These are phyloP conservation scores for Microthlaspi erraticum DNA, from an alignment of 345 rosid genomes.

Conservation along the genomic window DNA sequence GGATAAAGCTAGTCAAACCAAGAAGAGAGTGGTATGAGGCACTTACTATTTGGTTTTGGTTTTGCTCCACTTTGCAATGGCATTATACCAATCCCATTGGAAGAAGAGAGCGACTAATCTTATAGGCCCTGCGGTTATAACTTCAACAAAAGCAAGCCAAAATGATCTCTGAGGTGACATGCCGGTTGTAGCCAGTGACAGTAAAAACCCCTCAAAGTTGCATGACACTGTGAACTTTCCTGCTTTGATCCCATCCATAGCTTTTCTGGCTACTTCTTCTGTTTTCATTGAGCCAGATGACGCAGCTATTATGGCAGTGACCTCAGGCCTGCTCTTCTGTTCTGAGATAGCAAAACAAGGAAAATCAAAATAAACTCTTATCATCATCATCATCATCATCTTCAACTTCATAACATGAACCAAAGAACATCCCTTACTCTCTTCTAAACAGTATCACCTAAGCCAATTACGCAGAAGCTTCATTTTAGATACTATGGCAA, in stretches of 20 bases:
- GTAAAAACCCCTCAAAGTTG: slow-evolving; percentile 68
- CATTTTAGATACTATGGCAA: background rate
- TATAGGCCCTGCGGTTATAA: slow-evolving; percentile 53
- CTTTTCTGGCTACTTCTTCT: slow-evolving; percentile 74
- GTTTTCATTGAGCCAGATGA: slow-evolving; percentile 75
- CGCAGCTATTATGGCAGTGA: slow-evolving; percentile 62
- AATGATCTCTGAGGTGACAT: slow-evolving; percentile 79
- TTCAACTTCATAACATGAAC: slow-evolving; percentile 8
- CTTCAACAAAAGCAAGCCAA: slow-evolving; percentile 79
- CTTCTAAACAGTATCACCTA: slow-evolving; percentile 7
- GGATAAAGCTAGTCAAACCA: background rate
- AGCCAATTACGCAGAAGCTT: slow-evolving; percentile 5
- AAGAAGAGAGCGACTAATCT: slow-evolving; percentile 61
- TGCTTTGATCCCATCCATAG: slow-evolving; percentile 70
- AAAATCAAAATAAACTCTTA: slow-evolving; percentile 19
- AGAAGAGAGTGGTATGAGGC: background rate
- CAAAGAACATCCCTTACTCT: slow-evolving; percentile 14
- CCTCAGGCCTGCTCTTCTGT: slow-evolving; percentile 63
- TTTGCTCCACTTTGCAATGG: slow-evolving; percentile 53
- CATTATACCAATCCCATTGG: slow-evolving; percentile 81
- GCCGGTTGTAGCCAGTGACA: slow-evolving; percentile 73
- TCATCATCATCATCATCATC: slow-evolving; percentile 12
- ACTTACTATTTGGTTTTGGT: slow-evolving; percentile 31
- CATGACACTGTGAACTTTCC: slow-evolving; percentile 73
- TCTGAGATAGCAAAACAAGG: slow-evolving; percentile 45